These are phyloP conservation scores for Globisporangium lucens DNA, from an alignment of 352 stramenopile genomes.

Conservation along the genomic window DNA sequence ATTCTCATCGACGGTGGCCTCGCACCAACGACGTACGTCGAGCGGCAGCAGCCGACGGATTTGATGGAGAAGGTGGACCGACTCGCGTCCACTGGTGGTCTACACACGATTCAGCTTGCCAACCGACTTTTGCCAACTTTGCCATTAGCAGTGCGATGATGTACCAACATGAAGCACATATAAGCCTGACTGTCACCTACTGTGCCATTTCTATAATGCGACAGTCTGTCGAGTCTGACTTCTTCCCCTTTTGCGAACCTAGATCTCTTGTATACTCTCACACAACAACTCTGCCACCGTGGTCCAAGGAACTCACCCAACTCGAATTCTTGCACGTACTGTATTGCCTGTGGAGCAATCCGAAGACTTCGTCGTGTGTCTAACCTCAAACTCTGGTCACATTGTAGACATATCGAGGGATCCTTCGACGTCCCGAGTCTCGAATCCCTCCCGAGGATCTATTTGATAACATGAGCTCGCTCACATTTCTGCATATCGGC, in stretches of 20 bases:
- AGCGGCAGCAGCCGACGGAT: conserved; percentile 21
- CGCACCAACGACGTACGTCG: conserved; percentile 15
- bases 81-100: conserved; percentile 23
- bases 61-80: conserved; percentile 15
- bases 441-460: conserved; percentile 22
- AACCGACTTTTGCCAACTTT: conserved; percentile 24
- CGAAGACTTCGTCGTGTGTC: no score
- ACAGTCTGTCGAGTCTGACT: not conserved
- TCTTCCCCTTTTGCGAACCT: not conserved
- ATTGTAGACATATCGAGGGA: not conserved
- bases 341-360: no score
- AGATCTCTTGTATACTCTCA: conserved; percentile 39
- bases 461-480: conserved; percentile 31
- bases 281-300: conserved; percentile 27
- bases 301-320: conserved; percentile 28
- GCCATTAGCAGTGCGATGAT: conserved; percentile 20
- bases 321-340: conserved; percentile 32
- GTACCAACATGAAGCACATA: conserved; percentile 26
- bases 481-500: conserved; percentile 37
- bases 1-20: conserved; percentile 25
- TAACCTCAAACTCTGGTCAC: not conserved
- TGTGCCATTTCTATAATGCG: not conserved
- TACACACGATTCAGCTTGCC: conserved; percentile 29
- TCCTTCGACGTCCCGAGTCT: not conserved
- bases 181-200: not conserved